Evolutionary conservation across 2,329 filamentous ascomycete genomes (phyloP), one percentile per base, ranked within the genome.

Genomic region (Colletotrichum theobromicola): DNA sequence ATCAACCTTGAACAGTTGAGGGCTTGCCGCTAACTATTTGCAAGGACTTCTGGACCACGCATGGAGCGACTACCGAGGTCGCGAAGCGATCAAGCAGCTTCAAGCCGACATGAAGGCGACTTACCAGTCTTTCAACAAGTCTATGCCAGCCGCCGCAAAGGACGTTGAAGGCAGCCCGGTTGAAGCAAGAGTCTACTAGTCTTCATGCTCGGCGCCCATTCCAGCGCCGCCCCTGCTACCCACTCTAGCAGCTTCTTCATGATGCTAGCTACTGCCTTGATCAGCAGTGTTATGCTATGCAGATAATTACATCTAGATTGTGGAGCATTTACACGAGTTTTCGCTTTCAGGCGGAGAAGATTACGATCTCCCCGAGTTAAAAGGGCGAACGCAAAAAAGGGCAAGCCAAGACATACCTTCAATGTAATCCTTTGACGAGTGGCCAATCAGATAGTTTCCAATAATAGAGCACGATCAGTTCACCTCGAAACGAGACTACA

Each of bases 51-150:
- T 75, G 12, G 64, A 69, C 13, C 73, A 69, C 21, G 28, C 15
- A 12, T 75, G 73, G 73, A 46, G 50, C 2, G 30, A 50, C 0
- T 75, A 65, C 50, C 73, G 70, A 21, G 73, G 73, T 8, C 68
- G 16, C 16, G 50, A 42, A 9, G 34, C 73, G 0, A 55, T 75
- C 30, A 37, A 42, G 37, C 46, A 65, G 18, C 64, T 75, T 5
- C 69, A 75, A 35, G 21, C 13, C 30, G 70, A 73, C 21, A 75
- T 75, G 15, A 32, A 53, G 26, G 55, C 26, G 15, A 73, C 70
- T 6, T 75, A 75, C 37, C 7, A 35, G 13, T 60, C 73, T n/a
- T 72, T 55, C 37, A 55, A 73, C 28, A 24, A 65, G 12, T 65
- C 28, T 13, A 28, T 68, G 57, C 64, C 70, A 24, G 18, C 57